A percentile compares a stretch with the other conserved stretches of the same genome.
Evolutionary conservation across 2,329 filamentous ascomycete species (phyloP).

Genomic region (Epichloe festucae): DNA sequence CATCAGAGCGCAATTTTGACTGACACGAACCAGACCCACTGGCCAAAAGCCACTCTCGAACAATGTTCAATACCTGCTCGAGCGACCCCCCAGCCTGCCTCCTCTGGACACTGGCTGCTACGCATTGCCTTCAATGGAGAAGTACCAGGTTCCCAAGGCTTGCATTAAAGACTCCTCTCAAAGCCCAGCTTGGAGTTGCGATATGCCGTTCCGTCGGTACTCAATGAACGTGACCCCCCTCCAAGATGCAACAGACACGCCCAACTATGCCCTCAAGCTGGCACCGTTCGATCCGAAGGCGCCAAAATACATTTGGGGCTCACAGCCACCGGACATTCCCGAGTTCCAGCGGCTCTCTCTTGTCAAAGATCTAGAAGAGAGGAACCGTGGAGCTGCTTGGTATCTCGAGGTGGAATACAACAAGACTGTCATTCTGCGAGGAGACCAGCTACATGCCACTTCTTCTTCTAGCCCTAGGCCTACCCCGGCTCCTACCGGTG

Average conservation of each 20-base stretch:
- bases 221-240: slow-evolving; percentile 27
- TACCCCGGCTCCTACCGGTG: slow-evolving; percentile 8
- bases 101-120: slow-evolving; percentile 42
- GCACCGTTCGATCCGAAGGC: slow-evolving; percentile 26
- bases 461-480: not conserved
- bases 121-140: slow-evolving; percentile 39
- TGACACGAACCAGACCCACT: slow-evolving; percentile 7
- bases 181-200: slow-evolving; percentile 50
- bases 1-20: not conserved
- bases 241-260: slow-evolving; percentile 13
- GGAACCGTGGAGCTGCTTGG: slow-evolving; percentile 40
- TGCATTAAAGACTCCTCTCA: slow-evolving; percentile 46
- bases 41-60: slow-evolving; percentile 21
- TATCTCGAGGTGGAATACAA: slow-evolving; percentile 37
- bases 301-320: slow-evolving; percentile 36
- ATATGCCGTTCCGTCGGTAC: slow-evolving; percentile 33
- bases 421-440: slow-evolving; percentile 42
- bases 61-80: slow-evolving; percentile 38
- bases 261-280: slow-evolving; percentile 28
- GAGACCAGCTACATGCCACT: slow-evolving; percentile 20
- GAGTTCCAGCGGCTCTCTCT: slow-evolving; percentile 28
- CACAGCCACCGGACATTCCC: slow-evolving; percentile 34
- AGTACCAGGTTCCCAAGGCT: slow-evolving; percentile 34
- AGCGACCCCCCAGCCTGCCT: slow-evolving; percentile 36
- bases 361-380: slow-evolving; percentile 38